Conservation (phyloP, 352 stramenopile species). For the Pythium inflatum region DNA sequence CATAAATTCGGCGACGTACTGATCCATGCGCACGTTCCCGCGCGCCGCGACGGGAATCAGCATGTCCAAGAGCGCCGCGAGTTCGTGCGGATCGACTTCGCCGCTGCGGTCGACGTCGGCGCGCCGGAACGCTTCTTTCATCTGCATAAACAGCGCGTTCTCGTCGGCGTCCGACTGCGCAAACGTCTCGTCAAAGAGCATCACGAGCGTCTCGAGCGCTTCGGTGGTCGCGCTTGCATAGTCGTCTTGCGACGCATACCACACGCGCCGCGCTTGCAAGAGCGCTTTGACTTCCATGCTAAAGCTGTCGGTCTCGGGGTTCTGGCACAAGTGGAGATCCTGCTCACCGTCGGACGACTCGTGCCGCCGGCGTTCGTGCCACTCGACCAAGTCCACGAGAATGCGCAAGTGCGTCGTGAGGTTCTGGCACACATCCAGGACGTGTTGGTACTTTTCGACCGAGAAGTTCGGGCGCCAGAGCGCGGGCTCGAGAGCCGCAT, state of each 20-base stretch:
- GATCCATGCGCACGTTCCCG: constrained; percentile 51
- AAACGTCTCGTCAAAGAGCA: constrained; percentile 67
- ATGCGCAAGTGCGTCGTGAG: constrained; percentile 61
- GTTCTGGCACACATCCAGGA: constrained; percentile 64
- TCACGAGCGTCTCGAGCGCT: constrained; percentile 56
- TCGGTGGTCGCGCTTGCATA: constrained; percentile 49
- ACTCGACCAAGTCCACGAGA: constrained; percentile 68
- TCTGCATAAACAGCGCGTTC: constrained; percentile 74
- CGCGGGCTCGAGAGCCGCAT: constrained; percentile 65
- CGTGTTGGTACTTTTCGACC: constrained; percentile 71
- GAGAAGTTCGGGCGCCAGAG: constrained; percentile 79
- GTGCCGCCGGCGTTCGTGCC: constrained; percentile 49
- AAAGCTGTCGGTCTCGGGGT: constrained; percentile 21
- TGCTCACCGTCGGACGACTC: constrained; percentile 29
- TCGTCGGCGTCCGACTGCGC: constrained; percentile 55
- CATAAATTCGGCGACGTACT: constrained; percentile 85
- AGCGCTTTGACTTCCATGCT: constrained; percentile 19
- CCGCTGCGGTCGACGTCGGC: constrained; percentile 65
- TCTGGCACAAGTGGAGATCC: constrained; percentile 35
- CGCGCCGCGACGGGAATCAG: constrained; percentile 52
- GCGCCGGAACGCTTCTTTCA: constrained; percentile 77
- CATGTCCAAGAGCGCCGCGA: constrained; percentile 67
- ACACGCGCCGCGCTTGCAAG: constrained; percentile 14
- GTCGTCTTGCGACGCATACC: constrained; percentile 34
- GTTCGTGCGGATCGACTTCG: constrained; percentile 61